A percentile compares a stretch with the other conserved stretches of the same genome.
Conservation (phyloP, 129 eudicot genomes). For the Tanacetum coccineum region DNA sequence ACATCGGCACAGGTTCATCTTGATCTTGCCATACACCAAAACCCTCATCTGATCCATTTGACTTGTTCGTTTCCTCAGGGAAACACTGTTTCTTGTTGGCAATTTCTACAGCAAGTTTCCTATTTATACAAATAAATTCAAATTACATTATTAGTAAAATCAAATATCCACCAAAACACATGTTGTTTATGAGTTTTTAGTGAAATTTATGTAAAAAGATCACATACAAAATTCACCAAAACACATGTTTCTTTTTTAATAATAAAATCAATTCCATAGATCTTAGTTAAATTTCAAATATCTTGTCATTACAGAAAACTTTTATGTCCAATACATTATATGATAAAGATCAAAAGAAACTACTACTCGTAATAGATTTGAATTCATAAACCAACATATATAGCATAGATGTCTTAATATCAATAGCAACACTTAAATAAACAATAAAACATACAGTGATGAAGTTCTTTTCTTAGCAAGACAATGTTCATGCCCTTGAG, state of each 20-base stretch:
- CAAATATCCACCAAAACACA: neutral
- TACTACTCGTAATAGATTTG: slow-evolving; percentile 7
- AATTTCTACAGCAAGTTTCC: slow-evolving; percentile 61
- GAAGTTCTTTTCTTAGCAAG: slow-evolving; percentile 59
- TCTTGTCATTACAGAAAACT: neutral
- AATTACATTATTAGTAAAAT: slow-evolving; percentile 9
- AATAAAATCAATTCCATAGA: too few relatives aligned
- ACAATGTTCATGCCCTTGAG: slow-evolving; percentile 39
- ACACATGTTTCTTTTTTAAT: too few relatives aligned
- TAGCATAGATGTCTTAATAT: neutral
- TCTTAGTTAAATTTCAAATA: neutral
- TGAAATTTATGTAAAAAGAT: too few relatives aligned
- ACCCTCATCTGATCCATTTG: slow-evolving; percentile 38
- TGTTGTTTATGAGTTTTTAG: too few relatives aligned
- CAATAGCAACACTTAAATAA: too few relatives aligned
- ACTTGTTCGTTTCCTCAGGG: slow-evolving; percentile 54
- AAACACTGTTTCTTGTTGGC: slow-evolving; percentile 37
- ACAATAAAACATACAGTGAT: slow-evolving; percentile 42
- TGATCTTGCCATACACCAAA: slow-evolving; percentile 49
- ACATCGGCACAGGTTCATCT: slow-evolving; percentile 70
- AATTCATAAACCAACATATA: neutral
- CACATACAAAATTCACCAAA: too few relatives aligned
- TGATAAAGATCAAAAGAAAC: neutral
- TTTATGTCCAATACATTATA: neutral
- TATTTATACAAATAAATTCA: slow-evolving; percentile 20